These are phyloP conservation scores for Trichopus zeylanicus DNA, from an alignment of 116 monocot genomes.

Conservation along the genomic window DNA sequence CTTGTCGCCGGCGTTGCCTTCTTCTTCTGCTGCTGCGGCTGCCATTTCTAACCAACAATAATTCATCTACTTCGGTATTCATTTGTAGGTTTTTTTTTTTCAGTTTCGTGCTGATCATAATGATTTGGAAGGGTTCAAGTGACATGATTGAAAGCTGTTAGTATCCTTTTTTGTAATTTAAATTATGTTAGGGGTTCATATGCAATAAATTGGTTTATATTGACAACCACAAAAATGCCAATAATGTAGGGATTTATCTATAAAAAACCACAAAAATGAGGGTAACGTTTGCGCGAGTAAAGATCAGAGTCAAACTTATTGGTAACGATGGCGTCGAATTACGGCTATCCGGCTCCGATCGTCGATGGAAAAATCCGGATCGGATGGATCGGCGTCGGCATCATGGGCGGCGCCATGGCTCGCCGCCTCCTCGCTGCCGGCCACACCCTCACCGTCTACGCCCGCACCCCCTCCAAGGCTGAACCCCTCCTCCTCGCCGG, in stretches of 20 bases:
- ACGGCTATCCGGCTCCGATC: conserved; percentile 29
- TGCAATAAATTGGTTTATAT: too few species aligned
- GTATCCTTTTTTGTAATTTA: too few species aligned
- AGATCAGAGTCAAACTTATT: too few species aligned
- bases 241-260: too few species aligned
- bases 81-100: background rate
- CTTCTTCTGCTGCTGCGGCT: conserved; percentile 49
- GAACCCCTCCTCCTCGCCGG: conserved; percentile 14
- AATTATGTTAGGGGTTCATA: too few species aligned
- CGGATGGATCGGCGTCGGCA: conserved; percentile 71
- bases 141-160: too few species aligned
- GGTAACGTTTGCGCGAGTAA: too few species aligned
- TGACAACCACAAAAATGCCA: too few species aligned
- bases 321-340: background rate
- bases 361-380: conserved; percentile 28
- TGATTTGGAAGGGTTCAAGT: too few species aligned
- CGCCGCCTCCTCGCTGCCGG: conserved; percentile 37
- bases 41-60: conserved; percentile 16
- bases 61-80: background rate
- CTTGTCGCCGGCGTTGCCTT: conserved; percentile 24
- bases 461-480: conserved; percentile 46
- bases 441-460: conserved; percentile 40
- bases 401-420: conserved; percentile 76
- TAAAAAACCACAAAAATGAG: too few species aligned
- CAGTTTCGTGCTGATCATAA: background rate